phyloP scores from a whole-genome alignment of 2,329 filamentous ascomycete species.

The Epichloe aotearoae region DNA sequence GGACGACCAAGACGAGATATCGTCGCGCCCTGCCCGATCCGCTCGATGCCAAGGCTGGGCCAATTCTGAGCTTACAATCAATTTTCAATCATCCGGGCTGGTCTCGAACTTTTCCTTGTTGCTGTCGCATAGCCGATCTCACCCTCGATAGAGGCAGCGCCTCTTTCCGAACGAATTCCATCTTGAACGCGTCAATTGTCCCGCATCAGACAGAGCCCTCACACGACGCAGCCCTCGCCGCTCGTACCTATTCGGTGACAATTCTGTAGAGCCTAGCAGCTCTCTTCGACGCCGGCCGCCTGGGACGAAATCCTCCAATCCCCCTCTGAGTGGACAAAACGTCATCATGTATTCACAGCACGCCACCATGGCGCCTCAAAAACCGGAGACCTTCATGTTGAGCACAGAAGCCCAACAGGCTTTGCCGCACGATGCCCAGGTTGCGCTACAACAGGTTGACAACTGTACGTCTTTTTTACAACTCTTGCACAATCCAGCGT shows the following conservation, averaged over 20 bases:
- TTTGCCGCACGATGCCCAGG: slow-evolving; percentile 89
- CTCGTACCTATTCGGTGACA: neutral
- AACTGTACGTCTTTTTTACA: slow-evolving; percentile 54
- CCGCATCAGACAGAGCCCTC: neutral
- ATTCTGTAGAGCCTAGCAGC: neutral
- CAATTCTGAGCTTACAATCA: slow-evolving; percentile 18
- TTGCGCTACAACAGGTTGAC: slow-evolving; percentile 95
- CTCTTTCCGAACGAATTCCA: slow-evolving; percentile 12
- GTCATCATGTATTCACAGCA: slow-evolving; percentile 66
- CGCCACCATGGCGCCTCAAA: slow-evolving; percentile 82
- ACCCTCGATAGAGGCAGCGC: slow-evolving; percentile 19
- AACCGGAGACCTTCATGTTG: slow-evolving; percentile 97
- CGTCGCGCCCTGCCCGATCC: slow-evolving; percentile 20
- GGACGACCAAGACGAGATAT: slow-evolving; percentile 22
- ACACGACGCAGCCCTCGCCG: neutral
- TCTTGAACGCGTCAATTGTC: neutral
- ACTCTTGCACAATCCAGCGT: neutral
- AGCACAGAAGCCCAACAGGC: slow-evolving; percentile 95
- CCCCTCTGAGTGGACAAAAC: slow-evolving; percentile 10
- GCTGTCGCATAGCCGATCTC: slow-evolving; percentile 8
- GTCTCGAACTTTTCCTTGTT: slow-evolving; percentile 29
- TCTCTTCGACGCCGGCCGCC: neutral
- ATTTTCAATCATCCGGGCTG: slow-evolving; percentile 29
- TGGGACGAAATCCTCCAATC: neutral
- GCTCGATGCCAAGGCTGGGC: slow-evolving; percentile 33